These are phyloP conservation scores for Daldinia bambusicola DNA, from an alignment of 495 filamentous ascomycete species.

Conservation along the genomic window DNA sequence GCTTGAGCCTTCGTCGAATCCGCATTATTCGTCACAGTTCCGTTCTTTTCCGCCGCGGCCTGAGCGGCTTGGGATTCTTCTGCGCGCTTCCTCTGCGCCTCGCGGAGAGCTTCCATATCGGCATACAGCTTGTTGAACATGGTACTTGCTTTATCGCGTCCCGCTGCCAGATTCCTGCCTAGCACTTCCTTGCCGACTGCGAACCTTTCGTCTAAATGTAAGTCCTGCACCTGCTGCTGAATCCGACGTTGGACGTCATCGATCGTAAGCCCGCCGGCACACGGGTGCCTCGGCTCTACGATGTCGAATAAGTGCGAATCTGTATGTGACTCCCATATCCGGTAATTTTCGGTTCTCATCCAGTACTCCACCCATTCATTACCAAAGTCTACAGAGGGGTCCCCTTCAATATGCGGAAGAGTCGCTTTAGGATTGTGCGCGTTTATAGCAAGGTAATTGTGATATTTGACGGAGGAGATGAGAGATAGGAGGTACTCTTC, in stretches of 20 bases:
- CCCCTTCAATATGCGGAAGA: slow-evolving; percentile 78
- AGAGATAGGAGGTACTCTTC: slow-evolving; percentile 96
- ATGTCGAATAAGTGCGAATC: slow-evolving; percentile 94
- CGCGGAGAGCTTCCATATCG: slow-evolving; percentile 86
- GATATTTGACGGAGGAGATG: slow-evolving; percentile 89
- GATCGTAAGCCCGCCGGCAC: slow-evolving; percentile 91
- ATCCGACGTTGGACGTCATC: slow-evolving; percentile 94
- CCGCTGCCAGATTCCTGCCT: slow-evolving; percentile 80
- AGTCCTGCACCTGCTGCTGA: slow-evolving; percentile 85
- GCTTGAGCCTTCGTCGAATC: slow-evolving; percentile 75
- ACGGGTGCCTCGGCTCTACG: slow-evolving; percentile 91
- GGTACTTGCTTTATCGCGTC: slow-evolving; percentile 82
- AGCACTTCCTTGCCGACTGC: slow-evolving; percentile 80
- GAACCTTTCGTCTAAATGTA: slow-evolving; percentile 87
- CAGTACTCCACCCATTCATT: slow-evolving; percentile 80
- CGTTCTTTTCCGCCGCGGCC: slow-evolving; percentile 40
- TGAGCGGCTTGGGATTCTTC: slow-evolving; percentile 65
- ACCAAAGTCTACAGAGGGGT: slow-evolving; percentile 84
- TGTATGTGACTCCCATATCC: slow-evolving; percentile 75
- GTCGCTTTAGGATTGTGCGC: slow-evolving; percentile 67
- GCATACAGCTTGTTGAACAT: slow-evolving; percentile 88
- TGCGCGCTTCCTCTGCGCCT: slow-evolving; percentile 77
- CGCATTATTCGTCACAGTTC: slow-evolving; percentile 51
- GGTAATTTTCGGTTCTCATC: slow-evolving; percentile 87
- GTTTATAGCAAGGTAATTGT: slow-evolving; percentile 74